A percentile compares a stretch with the other conserved stretches of the same genome.
These are phyloP conservation scores for Reticulascus tulasneorum DNA, from an alignment of 2,329 filamentous ascomycete species.

Conservation along the genomic window DNA sequence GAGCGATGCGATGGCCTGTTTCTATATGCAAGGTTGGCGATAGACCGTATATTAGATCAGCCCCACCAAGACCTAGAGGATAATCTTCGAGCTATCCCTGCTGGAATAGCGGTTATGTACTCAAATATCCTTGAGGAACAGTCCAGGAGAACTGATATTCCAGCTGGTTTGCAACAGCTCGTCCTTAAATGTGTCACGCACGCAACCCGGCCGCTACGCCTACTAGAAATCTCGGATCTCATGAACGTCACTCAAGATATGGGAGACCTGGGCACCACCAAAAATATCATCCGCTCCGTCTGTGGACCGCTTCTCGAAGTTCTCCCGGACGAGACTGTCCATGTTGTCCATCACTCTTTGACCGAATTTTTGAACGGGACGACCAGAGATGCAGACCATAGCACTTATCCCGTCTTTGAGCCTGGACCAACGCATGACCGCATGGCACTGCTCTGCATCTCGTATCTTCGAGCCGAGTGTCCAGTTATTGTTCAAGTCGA, in stretches of 20 bases:
- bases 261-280: background rate
- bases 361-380: constrained; percentile 3
- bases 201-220: constrained; percentile 29
- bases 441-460: constrained; percentile 2
- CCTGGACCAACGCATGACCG: constrained; percentile 1
- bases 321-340: constrained; percentile 3
- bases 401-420: background rate
- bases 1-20: constrained; percentile 36
- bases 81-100: constrained; percentile 27
- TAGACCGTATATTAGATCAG: constrained; percentile 30
- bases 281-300: constrained; percentile 1
- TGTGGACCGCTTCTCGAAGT: constrained; percentile 3
- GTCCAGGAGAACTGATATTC: constrained; percentile 24
- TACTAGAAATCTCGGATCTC: background rate
- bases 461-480: background rate
- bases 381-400: background rate
- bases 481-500: background rate
- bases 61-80: constrained; percentile 17
- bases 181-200: constrained; percentile 38
- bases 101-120: constrained; percentile 35
- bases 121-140: constrained; percentile 34
- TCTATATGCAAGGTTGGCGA: constrained; percentile 37
- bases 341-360: constrained; percentile 3
- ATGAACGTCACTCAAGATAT: background rate
- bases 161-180: constrained; percentile 26